Conservation (phyloP, 2,329 filamentous ascomycete genomes). For the Boeremia exigua region DNA sequence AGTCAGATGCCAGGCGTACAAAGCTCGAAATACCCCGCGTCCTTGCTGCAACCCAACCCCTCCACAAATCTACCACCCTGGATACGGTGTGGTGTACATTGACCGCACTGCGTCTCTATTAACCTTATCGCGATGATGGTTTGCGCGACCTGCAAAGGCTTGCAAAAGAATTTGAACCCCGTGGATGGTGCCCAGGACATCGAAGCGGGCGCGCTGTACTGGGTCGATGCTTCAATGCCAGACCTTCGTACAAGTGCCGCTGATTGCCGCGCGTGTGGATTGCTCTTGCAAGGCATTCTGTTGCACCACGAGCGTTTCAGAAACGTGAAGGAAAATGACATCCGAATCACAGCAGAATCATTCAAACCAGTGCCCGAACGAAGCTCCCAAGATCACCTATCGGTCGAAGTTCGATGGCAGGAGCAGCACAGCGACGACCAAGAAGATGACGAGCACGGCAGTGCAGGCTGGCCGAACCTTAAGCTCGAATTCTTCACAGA, state of each 20-base stretch:
- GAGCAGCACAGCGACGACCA: constrained; percentile 23
- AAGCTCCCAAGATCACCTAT: constrained; percentile 40
- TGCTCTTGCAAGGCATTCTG: constrained; percentile 43
- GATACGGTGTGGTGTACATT: background rate
- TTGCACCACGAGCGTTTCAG: constrained; percentile 42
- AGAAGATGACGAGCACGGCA: constrained; percentile 28
- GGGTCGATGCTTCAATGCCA: constrained; percentile 40
- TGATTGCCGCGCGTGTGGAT: constrained; percentile 41
- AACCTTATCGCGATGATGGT: constrained; percentile 11
- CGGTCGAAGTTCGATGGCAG: constrained; percentile 44
- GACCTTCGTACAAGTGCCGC: constrained; percentile 37
- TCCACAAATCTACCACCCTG: background rate
- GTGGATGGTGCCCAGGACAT: constrained; percentile 22
- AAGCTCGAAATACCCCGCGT: constrained; percentile 12
- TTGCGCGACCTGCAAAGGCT: constrained; percentile 41
- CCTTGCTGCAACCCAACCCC: constrained; percentile 6
- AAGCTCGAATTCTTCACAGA: constrained; percentile 47
- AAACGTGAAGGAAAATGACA: constrained; percentile 29
- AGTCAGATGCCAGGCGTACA: constrained; percentile 12
- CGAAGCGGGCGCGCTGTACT: constrained; percentile 24
- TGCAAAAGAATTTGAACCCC: constrained; percentile 39
- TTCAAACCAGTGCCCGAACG: constrained; percentile 24
- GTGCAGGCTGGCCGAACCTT: constrained; percentile 40
- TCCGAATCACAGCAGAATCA: constrained; percentile 38
- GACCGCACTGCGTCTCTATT: background rate